Evolutionary conservation across 1,284 basidiomycete genomes (phyloP).

Genomic region (Cryptococcus depauperatus): DNA sequence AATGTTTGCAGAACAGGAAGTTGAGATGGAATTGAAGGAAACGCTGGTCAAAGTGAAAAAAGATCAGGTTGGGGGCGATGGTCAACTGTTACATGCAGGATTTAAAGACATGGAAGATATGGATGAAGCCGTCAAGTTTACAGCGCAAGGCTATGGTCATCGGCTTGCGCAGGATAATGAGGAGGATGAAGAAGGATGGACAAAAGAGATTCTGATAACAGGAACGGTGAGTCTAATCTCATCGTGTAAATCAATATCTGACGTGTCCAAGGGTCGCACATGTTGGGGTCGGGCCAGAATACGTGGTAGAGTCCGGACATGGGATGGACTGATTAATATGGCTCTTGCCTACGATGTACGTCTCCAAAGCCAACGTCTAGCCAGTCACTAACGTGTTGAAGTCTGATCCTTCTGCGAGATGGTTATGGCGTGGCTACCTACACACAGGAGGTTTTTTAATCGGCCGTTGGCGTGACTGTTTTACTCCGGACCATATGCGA

Average conservation of each 20-base stretch:
- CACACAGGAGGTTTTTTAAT: conserved; percentile 38
- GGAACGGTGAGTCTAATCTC: conserved; percentile 24
- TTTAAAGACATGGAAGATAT: conserved; percentile 28
- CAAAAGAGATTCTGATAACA: conserved; percentile 43
- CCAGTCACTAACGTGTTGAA: not conserved
- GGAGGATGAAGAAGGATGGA: conserved; percentile 37
- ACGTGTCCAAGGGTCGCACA: conserved; percentile 13
- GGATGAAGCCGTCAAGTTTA: conserved; percentile 27
- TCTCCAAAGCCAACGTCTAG: conserved; percentile 1
- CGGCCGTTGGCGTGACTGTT: conserved; percentile 44
- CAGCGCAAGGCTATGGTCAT: conserved; percentile 34
- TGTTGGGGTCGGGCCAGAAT: conserved; percentile 34
- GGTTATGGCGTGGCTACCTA: conserved; percentile 43
- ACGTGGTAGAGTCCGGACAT: conserved; percentile 40
- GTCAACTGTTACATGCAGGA: conserved; percentile 34
- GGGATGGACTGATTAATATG: conserved; percentile 42
- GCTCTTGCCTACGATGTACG: conserved; percentile 23
- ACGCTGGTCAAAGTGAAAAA: conserved; percentile 37
- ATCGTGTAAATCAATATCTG: not conserved
- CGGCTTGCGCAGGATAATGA: conserved; percentile 28
- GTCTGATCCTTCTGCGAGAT: conserved; percentile 29
- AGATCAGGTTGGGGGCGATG: conserved; percentile 41
- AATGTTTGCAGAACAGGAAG: conserved; percentile 37
- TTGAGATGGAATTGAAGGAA: conserved; percentile 39
- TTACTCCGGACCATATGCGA: conserved; percentile 28